These are phyloP conservation scores for Monosporascus sp. DNA, from an alignment of 2,329 filamentous ascomycete genomes.

Conservation along the genomic window DNA sequence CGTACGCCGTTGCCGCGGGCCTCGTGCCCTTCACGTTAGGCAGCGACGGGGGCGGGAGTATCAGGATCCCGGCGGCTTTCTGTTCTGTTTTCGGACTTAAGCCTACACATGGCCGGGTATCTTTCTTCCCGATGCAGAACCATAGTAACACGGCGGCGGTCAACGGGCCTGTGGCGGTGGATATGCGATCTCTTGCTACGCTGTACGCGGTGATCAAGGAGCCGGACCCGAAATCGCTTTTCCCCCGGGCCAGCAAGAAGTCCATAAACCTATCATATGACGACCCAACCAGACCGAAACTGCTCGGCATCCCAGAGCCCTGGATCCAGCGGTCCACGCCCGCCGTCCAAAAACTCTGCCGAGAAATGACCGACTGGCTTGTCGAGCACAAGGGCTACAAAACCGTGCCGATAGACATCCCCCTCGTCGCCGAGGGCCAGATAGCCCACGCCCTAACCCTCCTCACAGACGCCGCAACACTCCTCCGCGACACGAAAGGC, in stretches of 20 bases:
- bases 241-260: constrained; percentile 36
- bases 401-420: constrained; percentile 51
- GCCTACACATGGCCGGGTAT: constrained; percentile 62
- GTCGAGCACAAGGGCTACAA: constrained; percentile 46
- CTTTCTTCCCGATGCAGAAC: constrained; percentile 53
- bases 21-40: constrained; percentile 68
- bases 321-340: constrained; percentile 53
- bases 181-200: constrained; percentile 60
- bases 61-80: constrained; percentile 67
- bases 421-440: constrained; percentile 58
- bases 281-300: constrained; percentile 30
- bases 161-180: constrained; percentile 62
- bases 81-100: constrained; percentile 74
- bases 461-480: constrained; percentile 53
- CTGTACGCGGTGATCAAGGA: constrained; percentile 60
- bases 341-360: constrained; percentile 36
- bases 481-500: constrained; percentile 40
- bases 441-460: constrained; percentile 70
- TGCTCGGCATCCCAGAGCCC: constrained; percentile 58
- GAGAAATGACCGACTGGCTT: constrained; percentile 46
- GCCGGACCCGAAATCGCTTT: constrained; percentile 56
- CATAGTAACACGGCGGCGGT: constrained; percentile 59
- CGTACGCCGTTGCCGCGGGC: constrained; percentile 64
- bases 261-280: constrained; percentile 19
- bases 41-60: constrained; percentile 67